Conservation (phyloP, 1,139 yeast species). For the Pichia sp. region DNA sequence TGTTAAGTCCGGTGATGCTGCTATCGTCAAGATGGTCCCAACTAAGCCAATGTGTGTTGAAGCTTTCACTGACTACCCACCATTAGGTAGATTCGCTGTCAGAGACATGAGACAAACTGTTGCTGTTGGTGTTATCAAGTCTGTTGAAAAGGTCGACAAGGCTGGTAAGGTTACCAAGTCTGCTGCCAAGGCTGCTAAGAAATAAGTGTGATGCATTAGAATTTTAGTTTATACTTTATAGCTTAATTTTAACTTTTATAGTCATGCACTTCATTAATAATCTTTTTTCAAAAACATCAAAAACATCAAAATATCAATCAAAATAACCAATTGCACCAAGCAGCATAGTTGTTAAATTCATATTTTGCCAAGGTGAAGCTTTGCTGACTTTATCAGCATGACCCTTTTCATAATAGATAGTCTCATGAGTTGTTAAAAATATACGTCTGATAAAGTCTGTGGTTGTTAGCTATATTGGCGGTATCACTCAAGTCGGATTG, state of each 20-base stretch:
- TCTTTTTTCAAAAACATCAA: not conserved
- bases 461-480: too few species aligned
- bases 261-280: conserved; percentile 4
- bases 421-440: too few species aligned
- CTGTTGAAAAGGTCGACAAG: conserved; percentile 92
- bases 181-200: conserved; percentile 97
- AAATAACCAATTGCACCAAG: too few species aligned
- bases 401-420: too few species aligned
- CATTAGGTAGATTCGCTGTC: conserved; percentile 98
- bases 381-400: too few species aligned
- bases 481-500: too few species aligned
- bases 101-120: conserved; percentile 99
- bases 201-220: conserved; percentile 47
- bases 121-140: conserved; percentile 99
- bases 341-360: too few species aligned
- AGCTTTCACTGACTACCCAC: conserved; percentile 96
- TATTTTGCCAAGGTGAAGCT: too few species aligned
- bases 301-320: too few species aligned
- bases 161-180: conserved; percentile 99
- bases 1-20: conserved; percentile 91
- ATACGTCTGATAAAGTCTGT: too few species aligned
- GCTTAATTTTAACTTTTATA: conserved; percentile 3
- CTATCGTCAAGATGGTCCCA: conserved; percentile 86
- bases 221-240: conserved; percentile 2
- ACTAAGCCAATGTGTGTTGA: conserved; percentile 98